Evolutionary conservation across 2,329 filamentous ascomycete genomes (phyloP).

Genomic region (Chalara sp.): DNA sequence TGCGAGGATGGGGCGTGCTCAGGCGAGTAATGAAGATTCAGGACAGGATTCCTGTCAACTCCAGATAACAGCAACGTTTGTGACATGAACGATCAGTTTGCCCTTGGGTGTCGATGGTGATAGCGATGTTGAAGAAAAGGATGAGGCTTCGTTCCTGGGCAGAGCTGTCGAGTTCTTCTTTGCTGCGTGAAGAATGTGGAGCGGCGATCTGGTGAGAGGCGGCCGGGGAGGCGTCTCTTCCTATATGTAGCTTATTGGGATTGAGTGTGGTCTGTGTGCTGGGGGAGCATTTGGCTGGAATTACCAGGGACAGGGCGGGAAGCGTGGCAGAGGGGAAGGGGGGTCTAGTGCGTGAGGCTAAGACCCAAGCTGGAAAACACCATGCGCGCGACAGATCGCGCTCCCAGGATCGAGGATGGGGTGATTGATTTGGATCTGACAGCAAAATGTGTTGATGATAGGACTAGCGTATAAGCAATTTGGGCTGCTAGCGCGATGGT

Average conservation of each 20-base stretch:
- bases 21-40: not conserved
- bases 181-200: constrained; percentile 26
- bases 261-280: constrained; percentile 19
- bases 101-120: not conserved
- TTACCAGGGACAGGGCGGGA: constrained; percentile 12
- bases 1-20: not conserved
- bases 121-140: not conserved
- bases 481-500: too few species aligned
- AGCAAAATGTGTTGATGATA: too few species aligned
- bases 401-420: not conserved
- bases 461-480: too few species aligned
- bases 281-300: constrained; percentile 15
- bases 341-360: not conserved
- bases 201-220: constrained; percentile 33
- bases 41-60: constrained; percentile 6
- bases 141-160: constrained; percentile 1
- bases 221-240: constrained; percentile 27
- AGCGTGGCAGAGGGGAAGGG: constrained; percentile 13
- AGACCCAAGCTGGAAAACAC: constrained; percentile 2
- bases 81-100: not conserved
- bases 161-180: constrained; percentile 12
- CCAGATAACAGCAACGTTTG: constrained; percentile 2
- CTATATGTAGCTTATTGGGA: constrained; percentile 28
- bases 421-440: too few species aligned
- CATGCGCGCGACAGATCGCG: constrained; percentile 4